Evolutionary conservation across 2,329 filamentous ascomycete genomes (phyloP).

Genomic region (Trichophyton verrucosum): DNA sequence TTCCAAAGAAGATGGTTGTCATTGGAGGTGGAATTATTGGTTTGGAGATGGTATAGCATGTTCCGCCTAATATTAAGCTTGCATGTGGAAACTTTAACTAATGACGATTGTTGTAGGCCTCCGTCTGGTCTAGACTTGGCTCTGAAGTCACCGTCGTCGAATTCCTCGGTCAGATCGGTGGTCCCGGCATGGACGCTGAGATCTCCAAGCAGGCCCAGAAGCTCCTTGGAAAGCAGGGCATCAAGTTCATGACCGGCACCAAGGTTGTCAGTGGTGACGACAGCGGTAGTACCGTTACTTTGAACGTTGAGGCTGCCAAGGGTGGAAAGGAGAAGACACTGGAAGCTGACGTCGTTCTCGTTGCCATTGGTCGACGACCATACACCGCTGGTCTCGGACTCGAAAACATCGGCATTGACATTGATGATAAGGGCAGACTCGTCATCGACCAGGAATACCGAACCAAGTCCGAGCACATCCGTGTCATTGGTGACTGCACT

Average conservation of each 20-base stretch:
- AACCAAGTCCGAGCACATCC: conserved; percentile 94
- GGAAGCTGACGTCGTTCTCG: conserved; percentile 87
- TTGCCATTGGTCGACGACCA: conserved; percentile 89
- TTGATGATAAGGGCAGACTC: conserved; percentile 84
- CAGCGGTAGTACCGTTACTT: conserved; percentile 61
- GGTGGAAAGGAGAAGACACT: conserved; percentile 89
- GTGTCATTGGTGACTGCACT: conserved; percentile 88
- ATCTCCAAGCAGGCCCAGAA: conserved; percentile 87
- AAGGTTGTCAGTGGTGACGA: conserved; percentile 84
- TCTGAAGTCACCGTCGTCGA: conserved; percentile 94
- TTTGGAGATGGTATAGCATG: conserved; percentile 67
- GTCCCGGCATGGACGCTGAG: conserved; percentile 92
- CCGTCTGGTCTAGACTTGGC: conserved; percentile 91
- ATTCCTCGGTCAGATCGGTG: conserved; percentile 90
- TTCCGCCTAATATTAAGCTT: background rate
- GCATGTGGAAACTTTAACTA: background rate
- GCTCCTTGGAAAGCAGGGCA: conserved; percentile 87
- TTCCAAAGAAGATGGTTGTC: conserved; percentile 92
- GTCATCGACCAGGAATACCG: conserved; percentile 98
- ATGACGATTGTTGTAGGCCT: conserved; percentile 41
- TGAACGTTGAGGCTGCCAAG: conserved; percentile 84
- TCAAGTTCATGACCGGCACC: conserved; percentile 96
- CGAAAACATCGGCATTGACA: conserved; percentile 74
- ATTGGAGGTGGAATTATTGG: conserved; percentile 98
- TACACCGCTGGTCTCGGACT: conserved; percentile 86